Evolutionary conservation across 1,284 basidiomycete genomes (phyloP).

Genomic region (Paramarasmius palmivorus): DNA sequence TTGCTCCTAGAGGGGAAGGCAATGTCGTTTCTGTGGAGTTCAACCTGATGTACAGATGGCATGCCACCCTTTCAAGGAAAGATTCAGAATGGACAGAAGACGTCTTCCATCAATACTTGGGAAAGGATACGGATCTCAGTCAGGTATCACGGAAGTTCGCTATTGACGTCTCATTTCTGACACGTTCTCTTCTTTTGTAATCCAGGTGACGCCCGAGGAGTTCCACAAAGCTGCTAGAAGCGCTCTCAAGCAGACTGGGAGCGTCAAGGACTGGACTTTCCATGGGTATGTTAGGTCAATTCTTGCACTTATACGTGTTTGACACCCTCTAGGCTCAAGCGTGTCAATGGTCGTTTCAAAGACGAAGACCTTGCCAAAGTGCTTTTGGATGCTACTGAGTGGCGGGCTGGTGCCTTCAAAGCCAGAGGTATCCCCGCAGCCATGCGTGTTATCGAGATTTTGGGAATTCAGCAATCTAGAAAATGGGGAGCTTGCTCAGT

Average conservation of each 20-base stretch:
- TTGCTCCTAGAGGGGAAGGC: slow-evolving; percentile 65
- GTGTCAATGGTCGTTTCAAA: slow-evolving; percentile 59
- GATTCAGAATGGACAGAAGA: slow-evolving; percentile 65
- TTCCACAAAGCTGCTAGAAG: slow-evolving; percentile 40
- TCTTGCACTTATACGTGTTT: neutral
- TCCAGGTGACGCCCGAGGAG: slow-evolving; percentile 41
- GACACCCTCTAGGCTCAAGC: slow-evolving; percentile 41
- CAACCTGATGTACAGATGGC: slow-evolving; percentile 77
- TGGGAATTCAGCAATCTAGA: slow-evolving; percentile 71
- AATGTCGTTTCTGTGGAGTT: slow-evolving; percentile 77
- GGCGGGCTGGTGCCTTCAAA: slow-evolving; percentile 68
- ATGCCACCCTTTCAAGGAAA: slow-evolving; percentile 59
- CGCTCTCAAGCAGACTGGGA: slow-evolving; percentile 34
- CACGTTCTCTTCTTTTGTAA: slow-evolving; percentile 4
- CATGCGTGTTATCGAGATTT: slow-evolving; percentile 70
- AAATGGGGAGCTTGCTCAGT: slow-evolving; percentile 78
- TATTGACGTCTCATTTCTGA: slow-evolving; percentile 11
- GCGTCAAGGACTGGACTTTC: slow-evolving; percentile 56
- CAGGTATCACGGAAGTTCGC: slow-evolving; percentile 26
- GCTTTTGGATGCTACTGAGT: slow-evolving; percentile 66
- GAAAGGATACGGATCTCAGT: slow-evolving; percentile 37
- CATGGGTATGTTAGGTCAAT: slow-evolving; percentile 34
- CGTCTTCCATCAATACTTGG: slow-evolving; percentile 47
- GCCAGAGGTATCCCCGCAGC: slow-evolving; percentile 75
- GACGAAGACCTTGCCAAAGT: slow-evolving; percentile 70